Evolutionary conservation across 2,329 filamentous ascomycete species (phyloP), one percentile per base, ranked within the genome.

Genomic region (Verticillium longisporum): DNA sequence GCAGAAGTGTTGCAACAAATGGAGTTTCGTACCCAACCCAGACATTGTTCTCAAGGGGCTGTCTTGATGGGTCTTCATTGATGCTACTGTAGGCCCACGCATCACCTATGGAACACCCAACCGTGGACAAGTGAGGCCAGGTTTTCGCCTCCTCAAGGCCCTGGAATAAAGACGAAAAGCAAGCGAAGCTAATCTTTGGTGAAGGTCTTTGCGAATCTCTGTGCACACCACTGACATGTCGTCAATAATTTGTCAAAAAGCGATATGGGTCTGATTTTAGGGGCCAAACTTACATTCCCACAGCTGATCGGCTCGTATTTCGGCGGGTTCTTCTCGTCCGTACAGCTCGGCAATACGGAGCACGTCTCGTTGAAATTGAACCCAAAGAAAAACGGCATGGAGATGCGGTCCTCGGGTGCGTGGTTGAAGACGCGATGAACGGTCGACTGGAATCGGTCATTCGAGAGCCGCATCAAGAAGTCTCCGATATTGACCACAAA

Each of bases 361-460:
- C 78, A 78, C 18, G 78, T 75, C 34, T 78, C 78, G 59, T 84
- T 80, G 57, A 80, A 80, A 64, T 83, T 82, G 61, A 83, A 77
- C 0, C 78, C 79, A 59, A 84, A 80, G 69, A 85, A 50, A 10
- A 50, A 50, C 6, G 41, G 41, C 41, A 50, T 50, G 41, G 78
- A 83, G 53, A 81, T 79, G 14, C 81, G 72, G 59, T 79, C 78
- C 11, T 68, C 68, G 0, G 65, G 41, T 4, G 41, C 41, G 41
- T 50, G 15, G 62, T 80, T 80, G 36, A 75, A 76, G 2, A 85
- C 80, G 15, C 81, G 72, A 67, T 84, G 82, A 18, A 83, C 77
- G 0, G 79, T 83, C n/a, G 62, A 66, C 57, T 61, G 60, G 55
- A 68, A 68, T 1, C 59, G 61, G 45, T 68, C 67, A 56, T 69